Base-by-base conservation (phyloP, 2,329 filamentous ascomycete species). In the Colletotrichum tropicicola region DNA sequence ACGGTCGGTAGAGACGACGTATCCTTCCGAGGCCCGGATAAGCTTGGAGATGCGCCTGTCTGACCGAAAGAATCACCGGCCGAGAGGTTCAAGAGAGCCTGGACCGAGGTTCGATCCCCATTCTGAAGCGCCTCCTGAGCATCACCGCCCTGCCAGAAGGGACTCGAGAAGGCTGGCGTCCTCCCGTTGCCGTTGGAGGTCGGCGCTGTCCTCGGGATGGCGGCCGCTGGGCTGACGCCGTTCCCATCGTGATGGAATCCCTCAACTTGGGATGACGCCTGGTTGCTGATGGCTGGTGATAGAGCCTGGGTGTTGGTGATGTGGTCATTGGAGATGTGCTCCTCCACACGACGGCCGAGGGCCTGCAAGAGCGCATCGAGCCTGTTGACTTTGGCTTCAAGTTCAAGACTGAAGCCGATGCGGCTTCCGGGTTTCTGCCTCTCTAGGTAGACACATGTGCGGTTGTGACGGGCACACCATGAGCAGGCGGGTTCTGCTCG, bases 401-500 rank as follows among this genome's bases (percentile, higher is more conserved):
- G 81, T 75, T 90, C 88, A 53, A 87, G 79, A 13, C 86, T 86
- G 74, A 89, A 89, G 45, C 87, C 88, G 70, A 88, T 85, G 28
- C 86, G 80, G 37, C 86, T 81, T 3, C 90, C 90, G 7, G 90
- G 89, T 74, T 91, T 92, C 78, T 91, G 91, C 43, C 90, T 83
- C 71, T 91, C 89, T 66, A 87, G 88, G 73, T 92, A 92, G 73
- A 91, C 87, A 73, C 90, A 92, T 43, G 82, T 70, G 68, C 90
- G 87, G 62, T 85, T 85, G 75, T 92, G 91, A 53, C 89, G 86
- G 52, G 87, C 78, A 74, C 90, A 92, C 90, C 90, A 92, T 21
- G 89, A 89, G 76, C 90, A 92, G n/a, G 84, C 84, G 2, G 85
- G 85, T 70, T 87, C 85, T 32, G 80, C 79, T 59, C 85, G 83